Evolutionary conservation across 2,329 filamentous ascomycete genomes (phyloP).

Genomic region (Scleromitrula shiraiana): DNA sequence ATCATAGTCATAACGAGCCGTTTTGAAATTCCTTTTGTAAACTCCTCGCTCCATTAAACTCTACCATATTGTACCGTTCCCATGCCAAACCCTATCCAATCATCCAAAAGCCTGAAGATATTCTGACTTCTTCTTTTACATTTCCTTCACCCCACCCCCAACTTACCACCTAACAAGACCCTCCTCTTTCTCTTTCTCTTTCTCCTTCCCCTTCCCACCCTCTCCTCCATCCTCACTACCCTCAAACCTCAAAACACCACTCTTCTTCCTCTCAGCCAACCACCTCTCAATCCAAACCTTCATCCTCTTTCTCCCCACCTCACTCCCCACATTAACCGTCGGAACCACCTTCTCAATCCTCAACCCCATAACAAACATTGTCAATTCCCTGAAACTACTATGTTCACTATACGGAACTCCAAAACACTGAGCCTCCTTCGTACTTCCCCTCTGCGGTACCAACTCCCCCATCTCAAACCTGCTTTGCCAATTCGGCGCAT

Average conservation of each 20-base stretch:
- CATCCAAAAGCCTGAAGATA: neutral
- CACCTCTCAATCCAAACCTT: constrained; percentile 58
- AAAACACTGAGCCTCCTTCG: constrained; percentile 75
- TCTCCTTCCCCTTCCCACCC: no score
- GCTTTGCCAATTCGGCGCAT: constrained; percentile 60
- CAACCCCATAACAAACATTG: constrained; percentile 83
- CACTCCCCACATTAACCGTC: constrained; percentile 74
- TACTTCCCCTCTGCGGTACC: constrained; percentile 74
- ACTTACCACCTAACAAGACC: neutral
- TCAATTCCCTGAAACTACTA: constrained; percentile 87
- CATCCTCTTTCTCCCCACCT: constrained; percentile 49
- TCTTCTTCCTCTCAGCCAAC: constrained; percentile 48
- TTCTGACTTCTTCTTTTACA: neutral
- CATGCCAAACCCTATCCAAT: no score
- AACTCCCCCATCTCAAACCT: constrained; percentile 66
- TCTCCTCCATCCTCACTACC: constrained; percentile 21
- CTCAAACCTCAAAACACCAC: constrained; percentile 39
- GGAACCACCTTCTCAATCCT: constrained; percentile 85
- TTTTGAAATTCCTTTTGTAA: no score
- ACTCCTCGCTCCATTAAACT: no score
- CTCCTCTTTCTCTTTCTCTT: neutral
- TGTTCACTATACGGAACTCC: constrained; percentile 96
- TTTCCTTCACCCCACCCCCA: neutral
- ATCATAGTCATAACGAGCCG: no score
- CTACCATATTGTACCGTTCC: no score